Base-by-base conservation (phyloP, 345 rosid genomes). In the Camelina hispida region DNA sequence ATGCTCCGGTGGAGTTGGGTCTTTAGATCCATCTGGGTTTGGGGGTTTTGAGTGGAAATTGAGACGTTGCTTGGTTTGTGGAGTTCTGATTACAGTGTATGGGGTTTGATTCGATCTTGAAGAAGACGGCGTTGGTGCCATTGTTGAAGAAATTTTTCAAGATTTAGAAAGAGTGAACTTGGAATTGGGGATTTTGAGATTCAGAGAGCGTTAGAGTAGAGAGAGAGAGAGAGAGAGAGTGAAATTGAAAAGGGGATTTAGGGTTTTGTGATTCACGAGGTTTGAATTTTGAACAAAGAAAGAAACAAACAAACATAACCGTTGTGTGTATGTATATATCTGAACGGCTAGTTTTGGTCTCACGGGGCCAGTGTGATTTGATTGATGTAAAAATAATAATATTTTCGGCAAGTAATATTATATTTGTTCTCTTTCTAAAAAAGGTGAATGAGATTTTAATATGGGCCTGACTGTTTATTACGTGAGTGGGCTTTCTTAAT, bases 101-200 rank as follows among this genome's bases (percentile, higher is more conserved):
- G 77, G 88, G 64, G 42, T 60, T 58, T 81, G 91, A 48, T 79
- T 84, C 7, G 79, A 59, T 77, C 84, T 83, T 7, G 92, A 10
- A 0, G 89, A 80, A 1, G 88, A 78, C 23, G 98, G 97, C 0
- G 98, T 88, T n/a, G 90, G 93, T 4, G 93, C 97, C 98, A 93
- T 91, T 68, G 43, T 25, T 34, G 15, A 51, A 48, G 12, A 7
- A 37, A 34, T 9, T 28, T 28, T 69, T 50, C 75, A 51, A 65
- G 66, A 28, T 47, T 71, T 18, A 5, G 51, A 46, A 9, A 3
- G 7, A 47, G 57, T 32, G 16, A 14, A 43, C 14, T 14, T 43
- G 16, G 5, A 43, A 14, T 14, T 2, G 35, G 13, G 35, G 9
- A 2, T 42, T 42, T 51, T 35, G 23, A n/a, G 32, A 51, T 35